Evolutionary conservation across 495 filamentous ascomycete species (phyloP), one percentile per base, ranked within the genome.

Genomic region (Penicillium subrubescens): DNA sequence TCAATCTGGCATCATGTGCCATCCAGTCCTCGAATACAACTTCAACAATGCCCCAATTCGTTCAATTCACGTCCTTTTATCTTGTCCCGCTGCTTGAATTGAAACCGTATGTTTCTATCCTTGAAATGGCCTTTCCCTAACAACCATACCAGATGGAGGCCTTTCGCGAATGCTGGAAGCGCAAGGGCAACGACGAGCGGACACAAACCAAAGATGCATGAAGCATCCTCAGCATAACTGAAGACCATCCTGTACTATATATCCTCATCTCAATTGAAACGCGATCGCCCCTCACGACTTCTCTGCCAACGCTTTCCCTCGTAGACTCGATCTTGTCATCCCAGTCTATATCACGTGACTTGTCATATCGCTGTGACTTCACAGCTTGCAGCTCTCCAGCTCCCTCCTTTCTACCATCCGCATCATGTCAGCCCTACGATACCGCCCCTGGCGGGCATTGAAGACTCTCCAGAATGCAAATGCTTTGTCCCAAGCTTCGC

Each of bases 161-260:
- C 10, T 99, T 99, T 73, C 88, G 87, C 68, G 84, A 90, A 68
- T 99, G 95, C 75, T 99, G 95, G 95, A 96, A 96, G 76, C 84
- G 81, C 62, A 89, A 97, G 64, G 89, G 93, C 52, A 99, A 99
- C 75, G 87, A 94, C 70, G 79, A 89, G 75, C 87, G 95, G 71
- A 97, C 94, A 0, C 82, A 83, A 68, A 88, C 83, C 33, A 92
- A 93, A 71, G 88, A 95, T 73, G 74, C 73, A 57, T 79, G 53
- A 72, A 52, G 21, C 29, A 46, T 19, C 52, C 2, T 31, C 27
- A 27, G 21, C 17, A 48, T 34, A 11, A 23, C 21, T 34, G 27
- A 33, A 39, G 23, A 39, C 62, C 31, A n/a, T 8, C 21, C 31
- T 56, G 53, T 56, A 56, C 19, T 19, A 56, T 63, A 39, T 43